Evolutionary conservation across 345 rosid species (phyloP).

Genomic region (Pseudoturritis turrita): DNA sequence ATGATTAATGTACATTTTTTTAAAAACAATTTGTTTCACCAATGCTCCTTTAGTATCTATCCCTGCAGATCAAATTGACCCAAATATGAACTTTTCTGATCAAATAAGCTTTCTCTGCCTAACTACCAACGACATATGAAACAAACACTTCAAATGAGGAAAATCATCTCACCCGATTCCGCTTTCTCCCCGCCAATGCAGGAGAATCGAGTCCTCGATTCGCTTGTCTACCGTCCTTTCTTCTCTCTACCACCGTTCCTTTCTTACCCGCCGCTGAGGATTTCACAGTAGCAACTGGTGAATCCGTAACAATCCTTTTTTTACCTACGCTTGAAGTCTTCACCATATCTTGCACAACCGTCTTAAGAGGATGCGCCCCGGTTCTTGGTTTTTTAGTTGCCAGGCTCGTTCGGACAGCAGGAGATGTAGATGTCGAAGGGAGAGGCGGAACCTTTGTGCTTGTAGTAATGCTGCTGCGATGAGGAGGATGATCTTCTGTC

Average conservation of each 20-base stretch:
- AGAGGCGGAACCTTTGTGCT: constrained; percentile 10
- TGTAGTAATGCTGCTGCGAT: constrained; percentile 21
- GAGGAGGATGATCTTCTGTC: constrained; percentile 30
- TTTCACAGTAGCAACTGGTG: constrained; percentile 39
- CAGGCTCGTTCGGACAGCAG: constrained; percentile 29
- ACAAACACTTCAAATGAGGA: background rate
- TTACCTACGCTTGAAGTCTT: constrained; percentile 35
- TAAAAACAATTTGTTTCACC: constrained; percentile 2
- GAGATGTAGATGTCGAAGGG: constrained; percentile 10
- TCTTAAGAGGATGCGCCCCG: constrained; percentile 1
- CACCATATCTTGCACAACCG: constrained; percentile 4
- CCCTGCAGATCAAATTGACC: background rate
- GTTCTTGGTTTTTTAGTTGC: constrained; percentile 37
- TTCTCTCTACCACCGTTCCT: constrained; percentile 17
- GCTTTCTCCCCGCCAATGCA: constrained; percentile 44
- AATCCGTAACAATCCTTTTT: constrained; percentile 20
- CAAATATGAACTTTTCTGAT: background rate
- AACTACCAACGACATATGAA: constrained; percentile 14
- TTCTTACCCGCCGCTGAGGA: constrained; percentile 34
- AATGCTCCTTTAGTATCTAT: background rate
- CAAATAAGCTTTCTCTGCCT: constrained; percentile 13
- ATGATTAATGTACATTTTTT: constrained; percentile 11
- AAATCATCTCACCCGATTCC: constrained; percentile 41
- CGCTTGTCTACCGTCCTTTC: constrained; percentile 3
- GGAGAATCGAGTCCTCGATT: constrained; percentile 24